Evolutionary conservation across 371 early-diverging fungal species (phyloP).

Genomic region (Haplosporangium sp.): DNA sequence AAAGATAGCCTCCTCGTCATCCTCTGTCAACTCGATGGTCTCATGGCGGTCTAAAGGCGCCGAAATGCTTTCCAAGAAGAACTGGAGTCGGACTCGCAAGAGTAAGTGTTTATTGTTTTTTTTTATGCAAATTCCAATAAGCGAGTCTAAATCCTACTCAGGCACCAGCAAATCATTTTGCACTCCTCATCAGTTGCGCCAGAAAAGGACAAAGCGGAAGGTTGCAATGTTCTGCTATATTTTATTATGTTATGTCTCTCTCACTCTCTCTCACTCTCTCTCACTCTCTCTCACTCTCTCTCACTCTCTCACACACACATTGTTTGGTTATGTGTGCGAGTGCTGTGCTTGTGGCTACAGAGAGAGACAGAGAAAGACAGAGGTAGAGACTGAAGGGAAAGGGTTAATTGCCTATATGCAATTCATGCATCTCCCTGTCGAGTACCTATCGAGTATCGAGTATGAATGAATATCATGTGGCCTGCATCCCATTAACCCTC

Average conservation of each 20-base stretch:
- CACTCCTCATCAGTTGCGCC: not conserved
- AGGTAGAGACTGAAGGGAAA: not conserved
- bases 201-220: not conserved
- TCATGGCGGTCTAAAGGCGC: slow-evolving; percentile 54
- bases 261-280: slow-evolving; percentile 1
- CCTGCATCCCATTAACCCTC: not conserved
- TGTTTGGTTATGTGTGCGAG: not conserved
- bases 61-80: slow-evolving; percentile 49
- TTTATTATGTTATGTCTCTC: not conserved
- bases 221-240: not conserved
- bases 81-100: slow-evolving; percentile 48
- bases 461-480: not conserved
- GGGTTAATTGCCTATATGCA: slow-evolving; percentile 14
- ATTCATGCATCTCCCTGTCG: not conserved
- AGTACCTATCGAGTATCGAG: too few species aligned
- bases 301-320: not conserved
- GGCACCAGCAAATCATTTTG: not conserved
- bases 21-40: slow-evolving; percentile 47
- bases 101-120: slow-evolving; percentile 27
- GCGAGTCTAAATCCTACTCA: slow-evolving; percentile 23
- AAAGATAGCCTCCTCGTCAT: slow-evolving; percentile 27
- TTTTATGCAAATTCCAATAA: slow-evolving; percentile 11
- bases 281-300: not conserved
- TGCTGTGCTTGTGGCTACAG: not conserved
- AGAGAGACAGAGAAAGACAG: not conserved